phyloP scores from a whole-genome alignment of 2,329 filamentous ascomycete species.

The Scedosporium aurantiacum region DNA sequence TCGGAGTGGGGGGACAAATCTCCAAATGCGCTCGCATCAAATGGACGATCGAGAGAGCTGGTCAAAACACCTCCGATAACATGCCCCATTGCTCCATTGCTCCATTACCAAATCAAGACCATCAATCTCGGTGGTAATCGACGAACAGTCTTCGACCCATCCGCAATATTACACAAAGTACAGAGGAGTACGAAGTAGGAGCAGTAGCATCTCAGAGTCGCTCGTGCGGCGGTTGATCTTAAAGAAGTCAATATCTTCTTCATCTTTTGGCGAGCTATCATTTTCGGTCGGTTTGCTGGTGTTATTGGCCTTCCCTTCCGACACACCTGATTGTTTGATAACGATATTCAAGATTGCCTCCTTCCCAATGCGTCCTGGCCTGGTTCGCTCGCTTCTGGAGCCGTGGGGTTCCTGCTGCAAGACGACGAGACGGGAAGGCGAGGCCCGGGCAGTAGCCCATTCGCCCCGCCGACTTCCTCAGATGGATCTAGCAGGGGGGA shows the following conservation, averaged over 20 bases:
- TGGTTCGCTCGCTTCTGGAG: neutral
- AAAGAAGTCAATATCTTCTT: neutral
- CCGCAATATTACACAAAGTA: no score
- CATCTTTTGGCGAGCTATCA: neutral
- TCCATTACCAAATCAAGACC: no score
- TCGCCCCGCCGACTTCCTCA: neutral
- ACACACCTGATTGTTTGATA: constrained; percentile 6
- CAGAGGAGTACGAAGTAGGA: no score
- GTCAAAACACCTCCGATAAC: no score
- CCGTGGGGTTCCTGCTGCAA: constrained; percentile 5
- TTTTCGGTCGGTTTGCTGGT: neutral
- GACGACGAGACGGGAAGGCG: constrained; percentile 5
- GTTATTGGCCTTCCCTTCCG: neutral
- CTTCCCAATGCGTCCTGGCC: neutral
- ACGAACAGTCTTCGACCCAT: no score
- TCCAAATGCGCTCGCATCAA: neutral
- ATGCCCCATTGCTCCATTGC: no score
- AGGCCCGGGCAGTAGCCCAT: neutral
- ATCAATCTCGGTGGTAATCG: no score
- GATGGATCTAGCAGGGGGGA: neutral
- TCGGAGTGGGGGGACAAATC: neutral
- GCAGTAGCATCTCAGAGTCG: neutral
- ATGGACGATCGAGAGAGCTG: no score
- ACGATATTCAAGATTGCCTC: constrained; percentile 3
- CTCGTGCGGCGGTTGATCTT: neutral